A percentile compares a stretch with the other conserved stretches of the same genome.
These are phyloP conservation scores for Leccinum obscurum DNA, from an alignment of 768 basidiomycete species.

Conservation along the genomic window DNA sequence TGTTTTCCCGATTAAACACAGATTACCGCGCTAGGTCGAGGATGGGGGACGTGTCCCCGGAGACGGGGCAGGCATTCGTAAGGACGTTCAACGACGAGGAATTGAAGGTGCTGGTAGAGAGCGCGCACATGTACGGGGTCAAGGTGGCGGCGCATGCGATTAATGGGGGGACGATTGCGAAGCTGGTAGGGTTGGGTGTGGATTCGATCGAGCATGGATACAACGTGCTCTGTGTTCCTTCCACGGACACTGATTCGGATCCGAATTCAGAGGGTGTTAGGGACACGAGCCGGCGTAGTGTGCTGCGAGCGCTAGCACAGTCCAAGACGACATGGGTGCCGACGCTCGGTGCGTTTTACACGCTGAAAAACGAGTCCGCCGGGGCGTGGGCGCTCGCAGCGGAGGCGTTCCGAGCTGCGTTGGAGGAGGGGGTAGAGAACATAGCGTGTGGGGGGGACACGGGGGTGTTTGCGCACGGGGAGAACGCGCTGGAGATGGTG, in stretches of 20 bases:
- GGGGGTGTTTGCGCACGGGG: constrained; percentile 60
- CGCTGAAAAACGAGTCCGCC: constrained; percentile 20
- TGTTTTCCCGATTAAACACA: constrained; percentile 17
- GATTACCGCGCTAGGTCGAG: constrained; percentile 57
- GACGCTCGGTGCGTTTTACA: constrained; percentile 54
- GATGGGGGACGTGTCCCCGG: constrained; percentile 41
- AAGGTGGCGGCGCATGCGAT: constrained; percentile 61
- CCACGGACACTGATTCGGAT: not conserved
- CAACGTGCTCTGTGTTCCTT: constrained; percentile 16
- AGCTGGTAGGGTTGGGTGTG: constrained; percentile 32
- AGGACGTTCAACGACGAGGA: constrained; percentile 48
- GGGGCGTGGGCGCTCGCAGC: constrained; percentile 40
- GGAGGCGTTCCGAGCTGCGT: constrained; percentile 45
- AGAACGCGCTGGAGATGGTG: constrained; percentile 60
- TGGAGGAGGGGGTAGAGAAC: constrained; percentile 43
- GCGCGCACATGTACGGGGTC: constrained; percentile 51
- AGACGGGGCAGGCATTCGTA: constrained; percentile 35
- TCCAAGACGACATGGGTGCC: constrained; percentile 52
- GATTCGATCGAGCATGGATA: constrained; percentile 62
- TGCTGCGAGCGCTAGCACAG: constrained; percentile 23
- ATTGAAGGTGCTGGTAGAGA: constrained; percentile 47
- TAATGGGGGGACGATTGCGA: constrained; percentile 33
- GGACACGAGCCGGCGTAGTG: constrained; percentile 10
- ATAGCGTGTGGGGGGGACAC: constrained; percentile 68
- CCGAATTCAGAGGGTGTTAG: not conserved